phyloP scores from a whole-genome alignment of 2,329 filamentous ascomycete genomes.

The Aspergillus fijiensis region DNA sequence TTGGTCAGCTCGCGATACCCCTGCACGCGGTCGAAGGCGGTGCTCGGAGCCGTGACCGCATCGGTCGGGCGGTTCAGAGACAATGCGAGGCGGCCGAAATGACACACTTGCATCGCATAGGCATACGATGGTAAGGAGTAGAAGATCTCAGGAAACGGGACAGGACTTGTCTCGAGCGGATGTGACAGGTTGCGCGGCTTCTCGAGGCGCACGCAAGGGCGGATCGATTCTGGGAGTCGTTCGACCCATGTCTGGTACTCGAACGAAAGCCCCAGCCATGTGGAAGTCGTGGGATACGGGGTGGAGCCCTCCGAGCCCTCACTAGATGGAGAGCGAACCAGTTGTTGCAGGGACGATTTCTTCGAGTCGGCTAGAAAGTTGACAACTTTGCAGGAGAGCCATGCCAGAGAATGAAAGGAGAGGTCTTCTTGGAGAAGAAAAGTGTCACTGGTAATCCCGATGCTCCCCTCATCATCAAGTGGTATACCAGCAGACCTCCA shows the following conservation, averaged over 20 bases:
- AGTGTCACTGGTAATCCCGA: slow-evolving; percentile 33
- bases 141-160: slow-evolving; percentile 57
- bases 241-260: slow-evolving; percentile 60
- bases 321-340: slow-evolving; percentile 26
- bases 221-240: slow-evolving; percentile 58
- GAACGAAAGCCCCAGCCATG: slow-evolving; percentile 54
- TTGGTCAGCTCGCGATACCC: slow-evolving; percentile 58
- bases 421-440: slow-evolving; percentile 56
- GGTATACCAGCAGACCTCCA: slow-evolving; percentile 63
- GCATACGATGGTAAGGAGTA: slow-evolving; percentile 62
- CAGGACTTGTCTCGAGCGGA: slow-evolving; percentile 31
- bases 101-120: slow-evolving; percentile 63
- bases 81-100: slow-evolving; percentile 63
- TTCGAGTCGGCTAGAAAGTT: slow-evolving; percentile 63
- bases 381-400: slow-evolving; percentile 62
- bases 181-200: slow-evolving; percentile 34
- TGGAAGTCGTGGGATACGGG: slow-evolving; percentile 48
- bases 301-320: slow-evolving; percentile 25
- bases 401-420: slow-evolving; percentile 60
- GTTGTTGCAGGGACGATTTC: slow-evolving; percentile 44
- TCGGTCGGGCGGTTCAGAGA: slow-evolving; percentile 61
- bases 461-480: slow-evolving; percentile 52
- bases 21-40: slow-evolving; percentile 55
- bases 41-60: slow-evolving; percentile 52
- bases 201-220: slow-evolving; percentile 52